Base-by-base conservation (phyloP, 148 eudicot species). In the Mesembryanthemum crystallinum region DNA sequence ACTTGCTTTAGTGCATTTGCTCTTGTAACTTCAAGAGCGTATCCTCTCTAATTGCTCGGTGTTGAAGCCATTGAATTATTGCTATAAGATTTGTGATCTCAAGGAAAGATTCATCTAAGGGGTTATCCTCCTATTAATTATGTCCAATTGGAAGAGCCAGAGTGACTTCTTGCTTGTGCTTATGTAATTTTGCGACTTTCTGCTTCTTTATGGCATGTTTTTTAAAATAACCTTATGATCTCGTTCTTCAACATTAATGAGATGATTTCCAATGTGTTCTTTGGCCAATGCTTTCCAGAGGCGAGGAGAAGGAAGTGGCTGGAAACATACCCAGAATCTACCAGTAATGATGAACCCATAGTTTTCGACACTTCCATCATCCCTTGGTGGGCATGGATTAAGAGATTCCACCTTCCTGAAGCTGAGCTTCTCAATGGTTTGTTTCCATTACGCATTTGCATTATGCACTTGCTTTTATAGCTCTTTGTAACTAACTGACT, bases 341-440 rank as follows among this genome's bases (percentile, higher is more conserved):
- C 97, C 25, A 92, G 81, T 74, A 96, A 92, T 70, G 88, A 88
- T 4, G 85, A 85, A 30, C 99, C 93, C 27, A 77, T 96, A 57
- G 75, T 83, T 64, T 96, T 96, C 30, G 98, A 96, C 85, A 92
- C 99, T 51, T 89, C 99, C 66, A 96, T 92, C 78, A 78, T 96
- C 75, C 99, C 99, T 15, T 96, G 99, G 99, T 92, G 99, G 99
- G 98, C 97, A 76, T 96, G 99, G 99, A 78, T 91, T 60, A 96
- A 92, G 82, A 83, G 97, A 77, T 96, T 92, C 84, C 99, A 96
- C 84, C 99, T 96, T 82, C 99, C 99, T 3, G 99, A 96, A 87
- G 99, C 98, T 32, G 99, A 96, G 84, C 86, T 84, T 61, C 96
- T 96, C 73, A 96, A 96, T 69, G 99, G 98, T 92, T 73, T 74